Conservation (phyloP, 495 filamentous ascomycete species). For the Amphirosellinia nigrospora region DNA sequence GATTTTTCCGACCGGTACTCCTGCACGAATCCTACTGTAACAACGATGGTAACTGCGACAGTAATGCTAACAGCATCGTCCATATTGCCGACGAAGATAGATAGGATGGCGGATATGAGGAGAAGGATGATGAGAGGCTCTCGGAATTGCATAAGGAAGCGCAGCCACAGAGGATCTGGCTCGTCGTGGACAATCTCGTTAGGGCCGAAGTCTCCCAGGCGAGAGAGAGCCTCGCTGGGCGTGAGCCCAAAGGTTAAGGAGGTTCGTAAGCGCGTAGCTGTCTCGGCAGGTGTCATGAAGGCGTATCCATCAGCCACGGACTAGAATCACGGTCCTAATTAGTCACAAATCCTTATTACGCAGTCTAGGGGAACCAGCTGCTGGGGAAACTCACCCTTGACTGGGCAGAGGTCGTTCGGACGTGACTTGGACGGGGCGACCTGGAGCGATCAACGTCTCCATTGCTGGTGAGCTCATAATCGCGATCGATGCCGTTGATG, state of each 20-base stretch:
- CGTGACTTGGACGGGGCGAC: constrained; percentile 44
- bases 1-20: constrained; percentile 98
- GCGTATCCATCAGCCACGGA: constrained; percentile 59
- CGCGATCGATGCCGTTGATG: constrained; percentile 38
- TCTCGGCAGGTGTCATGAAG: constrained; percentile 72
- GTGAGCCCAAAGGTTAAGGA: constrained; percentile 82
- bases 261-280: constrained; percentile 78
- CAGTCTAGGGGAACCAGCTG: constrained; percentile 27
- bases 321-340: constrained; percentile 32
- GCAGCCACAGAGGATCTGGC: constrained; percentile 91
- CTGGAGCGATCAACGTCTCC: constrained; percentile 38
- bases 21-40: constrained; percentile 94
- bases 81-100: constrained; percentile 90
- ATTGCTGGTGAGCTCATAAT: constrained; percentile 35
- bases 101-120: constrained; percentile 85
- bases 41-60: constrained; percentile 94
- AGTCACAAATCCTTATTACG: neutral
- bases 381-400: constrained; percentile 50
- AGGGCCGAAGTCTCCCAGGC: constrained; percentile 79
- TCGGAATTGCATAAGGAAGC: constrained; percentile 95
- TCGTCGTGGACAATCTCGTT: constrained; percentile 96
- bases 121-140: constrained; percentile 91
- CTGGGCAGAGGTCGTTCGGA: constrained; percentile 52
- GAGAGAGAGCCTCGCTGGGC: constrained; percentile 77
- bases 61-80: constrained; percentile 96